Evolutionary conservation across 208 protist species (phyloP).

Genomic region (Strigomonas culicis): DNA sequence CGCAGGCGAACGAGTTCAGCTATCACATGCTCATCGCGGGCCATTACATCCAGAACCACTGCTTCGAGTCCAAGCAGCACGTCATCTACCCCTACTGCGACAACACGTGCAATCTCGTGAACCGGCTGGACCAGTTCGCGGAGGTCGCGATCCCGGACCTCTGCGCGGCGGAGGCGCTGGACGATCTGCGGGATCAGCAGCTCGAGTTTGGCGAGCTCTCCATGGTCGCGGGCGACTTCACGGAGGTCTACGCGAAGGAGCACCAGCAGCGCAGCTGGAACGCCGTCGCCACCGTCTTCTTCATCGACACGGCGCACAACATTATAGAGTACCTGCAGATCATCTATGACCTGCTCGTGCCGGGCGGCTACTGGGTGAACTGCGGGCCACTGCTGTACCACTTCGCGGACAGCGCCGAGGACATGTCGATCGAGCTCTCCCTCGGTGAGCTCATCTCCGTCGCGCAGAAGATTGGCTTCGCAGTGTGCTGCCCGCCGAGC

Average conservation of each 20-base stretch:
- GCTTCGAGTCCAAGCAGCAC: slow-evolving; percentile 73
- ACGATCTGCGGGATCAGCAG: slow-evolving; percentile 46
- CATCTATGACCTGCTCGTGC: slow-evolving; percentile 88
- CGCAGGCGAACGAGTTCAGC: slow-evolving; percentile 97
- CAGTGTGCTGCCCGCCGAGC: slow-evolving; percentile 45
- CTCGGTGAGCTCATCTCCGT: slow-evolving; percentile 84
- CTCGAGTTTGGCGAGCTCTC: slow-evolving; percentile 86
- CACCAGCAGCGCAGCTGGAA: slow-evolving; percentile 85
- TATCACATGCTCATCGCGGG: slow-evolving; percentile 97
- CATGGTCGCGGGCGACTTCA: slow-evolving; percentile 97
- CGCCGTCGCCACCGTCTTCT: slow-evolving; percentile 95
- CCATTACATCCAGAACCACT: slow-evolving; percentile 95
- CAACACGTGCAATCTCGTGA: slow-evolving; percentile 89
- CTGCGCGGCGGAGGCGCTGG: slow-evolving; percentile 75
- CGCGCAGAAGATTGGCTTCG: slow-evolving; percentile 78
- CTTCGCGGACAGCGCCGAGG: slow-evolving; percentile 85
- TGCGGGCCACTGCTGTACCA: slow-evolving; percentile 96
- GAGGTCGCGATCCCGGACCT: slow-evolving; percentile 91
- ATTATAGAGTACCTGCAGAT: slow-evolving; percentile 95
- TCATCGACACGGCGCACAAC: slow-evolving; percentile 97
- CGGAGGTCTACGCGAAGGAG: slow-evolving; percentile 93
- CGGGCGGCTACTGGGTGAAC: slow-evolving; percentile 96
- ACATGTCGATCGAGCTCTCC: slow-evolving; percentile 90
- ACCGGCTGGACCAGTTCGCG: slow-evolving; percentile 85
- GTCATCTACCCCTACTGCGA: slow-evolving; percentile 91